Conservation (phyloP, 1,284 basidiomycete species). For the Filobasidium uniguttulatum region DNA sequence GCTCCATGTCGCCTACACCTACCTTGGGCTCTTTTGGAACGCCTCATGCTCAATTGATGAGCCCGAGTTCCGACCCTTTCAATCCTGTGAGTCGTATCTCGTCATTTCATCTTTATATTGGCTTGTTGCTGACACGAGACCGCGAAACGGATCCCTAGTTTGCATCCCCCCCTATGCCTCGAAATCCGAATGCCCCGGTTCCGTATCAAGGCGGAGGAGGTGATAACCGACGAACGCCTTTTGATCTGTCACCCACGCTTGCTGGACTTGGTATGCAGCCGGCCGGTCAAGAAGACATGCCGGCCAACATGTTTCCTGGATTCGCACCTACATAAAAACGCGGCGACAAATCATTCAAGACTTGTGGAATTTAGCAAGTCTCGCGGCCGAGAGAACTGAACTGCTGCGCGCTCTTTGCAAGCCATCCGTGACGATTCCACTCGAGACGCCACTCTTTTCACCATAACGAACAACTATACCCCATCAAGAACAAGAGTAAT, state of each 20-base stretch:
- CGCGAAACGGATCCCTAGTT: no score
- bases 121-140: no score
- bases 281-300: slow-evolving; percentile 9
- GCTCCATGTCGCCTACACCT: slow-evolving; percentile 25
- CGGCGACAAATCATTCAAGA: no score
- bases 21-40: slow-evolving; percentile 23
- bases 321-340: background rate
- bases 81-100: slow-evolving; percentile 28
- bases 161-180: slow-evolving; percentile 23
- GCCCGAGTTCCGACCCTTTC: slow-evolving; percentile 36
- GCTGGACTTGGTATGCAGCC: slow-evolving; percentile 32
- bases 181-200: slow-evolving; percentile 14
- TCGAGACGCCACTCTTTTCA: no score
- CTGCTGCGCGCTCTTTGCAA: no score
- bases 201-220: slow-evolving; percentile 22
- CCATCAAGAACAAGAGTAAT: no score
- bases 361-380: no score
- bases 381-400: no score
- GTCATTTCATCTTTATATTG: slow-evolving; percentile 17
- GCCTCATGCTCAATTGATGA: slow-evolving; percentile 31
- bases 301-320: background rate
- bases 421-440: no score
- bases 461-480: no score
- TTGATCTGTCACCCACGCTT: slow-evolving; percentile 30
- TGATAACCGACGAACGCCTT: slow-evolving; percentile 20